These are phyloP conservation scores for Cudoniella acicularis DNA, from an alignment of 495 filamentous ascomycete species.

Conservation along the genomic window DNA sequence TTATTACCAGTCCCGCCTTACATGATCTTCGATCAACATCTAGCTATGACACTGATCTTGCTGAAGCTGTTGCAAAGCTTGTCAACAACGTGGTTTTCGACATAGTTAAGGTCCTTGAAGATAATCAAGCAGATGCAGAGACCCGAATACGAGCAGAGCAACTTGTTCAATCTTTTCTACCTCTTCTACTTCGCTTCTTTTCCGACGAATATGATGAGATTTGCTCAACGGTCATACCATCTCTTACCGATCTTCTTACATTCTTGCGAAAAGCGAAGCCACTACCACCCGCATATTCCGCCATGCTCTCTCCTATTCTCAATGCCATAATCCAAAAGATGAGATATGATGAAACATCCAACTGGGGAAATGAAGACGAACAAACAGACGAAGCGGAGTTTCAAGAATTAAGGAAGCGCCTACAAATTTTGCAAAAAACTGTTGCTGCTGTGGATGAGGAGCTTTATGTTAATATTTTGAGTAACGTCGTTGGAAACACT, in stretches of 20 bases:
- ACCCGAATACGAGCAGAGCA: constrained; percentile 63
- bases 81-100: constrained; percentile 85
- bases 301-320: constrained; percentile 80
- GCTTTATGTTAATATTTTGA: constrained; percentile 82
- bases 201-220: constrained; percentile 97
- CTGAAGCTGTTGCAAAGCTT: constrained; percentile 91
- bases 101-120: constrained; percentile 72
- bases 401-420: constrained; percentile 81
- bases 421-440: constrained; percentile 86
- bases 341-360: constrained; percentile 91
- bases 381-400: constrained; percentile 99
- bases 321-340: constrained; percentile 92
- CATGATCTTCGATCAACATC: constrained; percentile 71
- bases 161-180: constrained; percentile 75
- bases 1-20: constrained; percentile 75
- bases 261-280: constrained; percentile 75
- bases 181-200: constrained; percentile 85
- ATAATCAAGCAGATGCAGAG: constrained; percentile 45
- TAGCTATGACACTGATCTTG: constrained; percentile 89
- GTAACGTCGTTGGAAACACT: constrained; percentile 74
- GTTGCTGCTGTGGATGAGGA: constrained; percentile 80
- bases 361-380: constrained; percentile 91
- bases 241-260: constrained; percentile 82
- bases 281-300: constrained; percentile 62
- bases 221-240: constrained; percentile 89